These are phyloP conservation scores for Verticillium dahliae DNA, from an alignment of 2,329 filamentous ascomycete genomes.

Conservation along the genomic window DNA sequence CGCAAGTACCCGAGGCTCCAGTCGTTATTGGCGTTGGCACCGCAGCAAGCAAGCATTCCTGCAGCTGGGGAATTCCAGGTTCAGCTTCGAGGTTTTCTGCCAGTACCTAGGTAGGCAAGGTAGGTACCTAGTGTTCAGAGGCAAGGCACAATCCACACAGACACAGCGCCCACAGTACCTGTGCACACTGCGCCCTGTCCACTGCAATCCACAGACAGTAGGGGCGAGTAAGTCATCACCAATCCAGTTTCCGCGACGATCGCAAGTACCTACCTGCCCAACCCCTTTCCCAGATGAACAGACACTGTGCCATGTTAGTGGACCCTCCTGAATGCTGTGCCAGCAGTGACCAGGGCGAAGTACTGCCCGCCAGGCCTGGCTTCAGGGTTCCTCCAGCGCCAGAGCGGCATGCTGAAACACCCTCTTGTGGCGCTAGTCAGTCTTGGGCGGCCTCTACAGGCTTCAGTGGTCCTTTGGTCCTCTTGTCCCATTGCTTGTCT, in stretches of 20 bases:
- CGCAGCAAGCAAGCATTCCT: not conserved
- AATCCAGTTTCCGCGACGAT: not conserved
- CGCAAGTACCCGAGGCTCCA: not conserved
- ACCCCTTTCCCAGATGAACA: not conserved
- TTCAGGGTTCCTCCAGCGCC: not conserved
- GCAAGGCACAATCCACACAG: too few species aligned
- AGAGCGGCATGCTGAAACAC: constrained; percentile 8
- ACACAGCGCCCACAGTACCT: not conserved
- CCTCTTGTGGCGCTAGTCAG: not conserved
- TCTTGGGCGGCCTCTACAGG: not conserved
- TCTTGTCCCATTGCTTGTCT: not conserved
- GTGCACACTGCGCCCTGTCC: not conserved
- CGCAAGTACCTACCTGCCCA: not conserved
- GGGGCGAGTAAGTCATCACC: not conserved
- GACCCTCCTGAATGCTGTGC: not conserved
- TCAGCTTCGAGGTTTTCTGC: not conserved
- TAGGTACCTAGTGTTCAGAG: too few species aligned
- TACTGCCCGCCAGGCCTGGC: not conserved
- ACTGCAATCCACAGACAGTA: not conserved
- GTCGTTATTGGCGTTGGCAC: not conserved
- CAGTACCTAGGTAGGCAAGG: too few species aligned
- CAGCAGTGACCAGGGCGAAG: not conserved
- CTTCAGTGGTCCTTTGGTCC: not conserved
- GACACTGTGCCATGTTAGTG: not conserved
- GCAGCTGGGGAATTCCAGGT: not conserved